A percentile compares a stretch with the other conserved stretches of the same genome.
phyloP scores from a whole-genome alignment of 805 yeast genomes.

The Jamesozyma rosinii region DNA sequence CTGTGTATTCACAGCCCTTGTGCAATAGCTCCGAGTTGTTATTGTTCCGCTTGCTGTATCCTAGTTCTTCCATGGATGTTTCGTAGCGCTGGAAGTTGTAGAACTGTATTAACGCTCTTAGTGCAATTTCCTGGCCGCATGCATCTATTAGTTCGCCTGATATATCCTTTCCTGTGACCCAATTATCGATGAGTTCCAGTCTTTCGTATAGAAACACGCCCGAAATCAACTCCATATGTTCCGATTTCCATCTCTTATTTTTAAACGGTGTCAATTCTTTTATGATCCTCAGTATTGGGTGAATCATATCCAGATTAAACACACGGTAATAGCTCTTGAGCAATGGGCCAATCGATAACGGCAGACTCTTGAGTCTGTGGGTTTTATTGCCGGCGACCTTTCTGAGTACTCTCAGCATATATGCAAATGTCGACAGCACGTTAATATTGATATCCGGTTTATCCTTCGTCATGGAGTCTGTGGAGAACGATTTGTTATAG shows the following conservation, averaged over 20 bases:
- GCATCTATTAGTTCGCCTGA: slow-evolving; percentile 68
- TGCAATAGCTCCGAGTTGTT: slow-evolving; percentile 1
- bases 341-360: slow-evolving; percentile 26
- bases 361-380: slow-evolving; percentile 43
- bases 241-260: slow-evolving; percentile 88
- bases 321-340: slow-evolving; percentile 39
- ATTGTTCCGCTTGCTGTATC: slow-evolving; percentile 31
- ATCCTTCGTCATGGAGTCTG: background rate
- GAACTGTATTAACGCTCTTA: slow-evolving; percentile 68
- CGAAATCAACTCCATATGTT: slow-evolving; percentile 88
- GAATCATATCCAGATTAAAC: slow-evolving; percentile 53
- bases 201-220: slow-evolving; percentile 71
- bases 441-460: slow-evolving; percentile 1
- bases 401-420: slow-evolving; percentile 42
- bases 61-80: slow-evolving; percentile 43
- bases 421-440: slow-evolving; percentile 17
- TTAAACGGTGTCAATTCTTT: slow-evolving; percentile 81
- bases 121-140: slow-evolving; percentile 75
- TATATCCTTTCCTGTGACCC: slow-evolving; percentile 79
- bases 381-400: slow-evolving; percentile 57
- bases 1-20: slow-evolving; percentile 1
- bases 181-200: slow-evolving; percentile 66
- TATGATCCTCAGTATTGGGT: slow-evolving; percentile 62
- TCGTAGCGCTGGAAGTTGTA: slow-evolving; percentile 58
- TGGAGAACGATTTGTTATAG: slow-evolving; percentile 2